Conservation (phyloP, 179 eudicot species). For the Actinidia arguta region DNA sequence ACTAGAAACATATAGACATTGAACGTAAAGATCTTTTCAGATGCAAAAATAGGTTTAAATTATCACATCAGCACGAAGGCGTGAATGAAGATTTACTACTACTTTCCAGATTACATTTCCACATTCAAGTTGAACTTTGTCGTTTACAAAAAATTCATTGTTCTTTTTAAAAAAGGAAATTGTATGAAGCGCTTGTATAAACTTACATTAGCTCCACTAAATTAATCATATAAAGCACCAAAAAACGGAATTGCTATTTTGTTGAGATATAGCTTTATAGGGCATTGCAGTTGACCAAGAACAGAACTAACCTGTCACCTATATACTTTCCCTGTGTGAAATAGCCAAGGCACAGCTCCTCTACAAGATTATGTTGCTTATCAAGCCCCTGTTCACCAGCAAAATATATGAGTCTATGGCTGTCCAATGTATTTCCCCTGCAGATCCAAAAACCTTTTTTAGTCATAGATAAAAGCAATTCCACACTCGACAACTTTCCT, state of each 20-base stretch:
- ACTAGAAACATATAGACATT: too few species aligned
- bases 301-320: slow-evolving; percentile 67
- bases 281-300: background rate
- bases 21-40: too few species aligned
- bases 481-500: slow-evolving; percentile 3
- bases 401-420: slow-evolving; percentile 86
- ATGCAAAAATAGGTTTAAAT: too few species aligned
- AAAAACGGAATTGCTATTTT: background rate
- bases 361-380: slow-evolving; percentile 82
- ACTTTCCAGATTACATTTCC: background rate
- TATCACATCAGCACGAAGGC: too few species aligned
- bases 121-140: background rate
- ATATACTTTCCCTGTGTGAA: slow-evolving; percentile 83
- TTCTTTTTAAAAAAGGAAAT: too few species aligned
- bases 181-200: background rate
- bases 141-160: background rate
- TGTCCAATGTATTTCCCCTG: slow-evolving; percentile 88
- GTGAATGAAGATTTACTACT: background rate
- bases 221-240: slow-evolving; percentile 13
- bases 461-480: background rate
- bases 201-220: background rate
- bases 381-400: slow-evolving; percentile 81
- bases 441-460: slow-evolving; percentile 7
- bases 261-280: background rate
- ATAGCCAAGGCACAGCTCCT: slow-evolving; percentile 82